Percentiles rank a stretch among this genome's conserved stretches.
Evolutionary conservation across 2,329 filamentous ascomycete species (phyloP).

Genomic region (Colletotrichum sp.): DNA sequence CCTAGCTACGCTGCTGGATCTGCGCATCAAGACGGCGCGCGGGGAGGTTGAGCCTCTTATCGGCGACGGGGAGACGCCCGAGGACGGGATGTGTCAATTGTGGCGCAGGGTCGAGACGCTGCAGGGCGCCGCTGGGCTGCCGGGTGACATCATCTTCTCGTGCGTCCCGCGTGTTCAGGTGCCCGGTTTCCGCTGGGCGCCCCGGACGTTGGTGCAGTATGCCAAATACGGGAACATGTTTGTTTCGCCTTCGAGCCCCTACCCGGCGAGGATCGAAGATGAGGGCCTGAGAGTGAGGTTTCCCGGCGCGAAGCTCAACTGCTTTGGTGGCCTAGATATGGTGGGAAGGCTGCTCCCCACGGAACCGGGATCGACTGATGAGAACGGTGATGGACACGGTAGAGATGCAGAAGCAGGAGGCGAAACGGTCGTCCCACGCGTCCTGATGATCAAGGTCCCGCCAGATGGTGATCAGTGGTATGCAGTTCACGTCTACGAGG

Average conservation of each 20-base stretch:
- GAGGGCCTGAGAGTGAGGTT: background rate
- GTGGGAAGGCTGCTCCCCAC: background rate
- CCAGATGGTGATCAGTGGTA: background rate
- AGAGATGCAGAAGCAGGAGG: background rate
- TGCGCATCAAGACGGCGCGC: background rate
- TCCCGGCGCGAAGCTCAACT: background rate
- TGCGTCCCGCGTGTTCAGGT: background rate
- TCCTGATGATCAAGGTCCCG: background rate
- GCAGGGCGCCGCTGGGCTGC: background rate
- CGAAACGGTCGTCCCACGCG: background rate
- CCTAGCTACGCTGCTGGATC: background rate
- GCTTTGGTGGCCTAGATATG: background rate
- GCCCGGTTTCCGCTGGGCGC: background rate
- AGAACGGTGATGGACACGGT: background rate
- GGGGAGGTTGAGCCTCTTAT: background rate
- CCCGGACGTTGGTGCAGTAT: constrained; percentile 1
- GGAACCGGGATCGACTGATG: background rate
- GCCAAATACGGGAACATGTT: background rate
- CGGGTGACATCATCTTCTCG: constrained; percentile 3
- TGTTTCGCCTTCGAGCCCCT: background rate
- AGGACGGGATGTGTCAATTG: constrained; percentile 10
- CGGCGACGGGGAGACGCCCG: background rate
- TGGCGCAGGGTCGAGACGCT: background rate
- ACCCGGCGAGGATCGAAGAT: background rate
- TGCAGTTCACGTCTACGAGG: background rate